Percentiles rank a stretch among this genome's conserved stretches.
phyloP scores from a whole-genome alignment of 139 green algal species.

The Coccomyxa sp. region DNA sequence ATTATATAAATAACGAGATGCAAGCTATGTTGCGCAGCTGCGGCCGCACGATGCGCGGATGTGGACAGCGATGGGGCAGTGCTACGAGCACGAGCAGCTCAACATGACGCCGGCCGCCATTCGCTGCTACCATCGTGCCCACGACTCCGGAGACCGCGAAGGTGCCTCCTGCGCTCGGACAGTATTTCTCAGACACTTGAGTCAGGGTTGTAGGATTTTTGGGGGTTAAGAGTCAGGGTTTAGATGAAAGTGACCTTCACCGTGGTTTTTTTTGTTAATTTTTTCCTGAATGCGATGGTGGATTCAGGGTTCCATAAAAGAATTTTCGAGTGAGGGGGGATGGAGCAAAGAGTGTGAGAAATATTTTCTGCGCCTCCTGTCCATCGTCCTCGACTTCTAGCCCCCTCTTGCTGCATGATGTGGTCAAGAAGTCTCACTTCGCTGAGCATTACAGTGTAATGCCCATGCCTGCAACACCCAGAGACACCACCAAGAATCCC shows the following conservation, averaged over 20 bases:
- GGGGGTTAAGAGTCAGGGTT: not conserved
- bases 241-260: no score
- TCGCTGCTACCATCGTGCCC: constrained; percentile 79
- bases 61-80: constrained; percentile 97
- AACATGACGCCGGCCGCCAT: constrained; percentile 62
- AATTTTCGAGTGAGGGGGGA: not conserved
- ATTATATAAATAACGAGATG: no score
- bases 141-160: constrained; percentile 70
- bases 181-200: not conserved
- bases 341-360: not conserved
- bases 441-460: no score
- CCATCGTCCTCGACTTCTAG: no score
- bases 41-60: constrained; percentile 86
- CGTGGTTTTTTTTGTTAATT: not conserved
- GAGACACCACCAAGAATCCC: no score
- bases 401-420: no score
- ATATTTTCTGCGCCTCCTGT: no score
- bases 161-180: not conserved
- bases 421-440: no score
- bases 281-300: not conserved
- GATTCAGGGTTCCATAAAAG: no score
- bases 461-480: no score
- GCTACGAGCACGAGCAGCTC: constrained; percentile 79
- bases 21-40: constrained; percentile 42
- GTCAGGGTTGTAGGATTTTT: not conserved